Conservation (phyloP, 208 protist genomes). For the Herpetomonas samuelpessoai region DNA sequence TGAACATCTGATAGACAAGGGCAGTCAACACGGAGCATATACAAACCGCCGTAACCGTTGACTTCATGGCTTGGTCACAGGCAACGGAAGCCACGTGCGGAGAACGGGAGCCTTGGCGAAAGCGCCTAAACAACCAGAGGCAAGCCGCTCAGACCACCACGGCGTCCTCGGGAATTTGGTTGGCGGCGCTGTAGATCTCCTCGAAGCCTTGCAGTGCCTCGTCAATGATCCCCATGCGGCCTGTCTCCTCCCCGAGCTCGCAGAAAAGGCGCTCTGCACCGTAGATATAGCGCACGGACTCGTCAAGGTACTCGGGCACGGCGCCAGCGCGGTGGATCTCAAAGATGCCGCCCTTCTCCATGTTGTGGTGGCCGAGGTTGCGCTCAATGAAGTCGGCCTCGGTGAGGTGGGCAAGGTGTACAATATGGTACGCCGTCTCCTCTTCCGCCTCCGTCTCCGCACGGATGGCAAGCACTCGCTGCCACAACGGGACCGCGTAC, state of each 20-base stretch:
- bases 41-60: too few relatives aligned
- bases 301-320: slow-evolving; percentile 25
- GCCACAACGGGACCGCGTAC: slow-evolving; percentile 54
- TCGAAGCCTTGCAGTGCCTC: slow-evolving; percentile 10
- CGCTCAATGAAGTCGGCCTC: slow-evolving; percentile 42
- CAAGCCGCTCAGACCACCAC: too few relatives aligned
- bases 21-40: too few relatives aligned
- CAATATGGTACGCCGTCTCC: slow-evolving; percentile 44
- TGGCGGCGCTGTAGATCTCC: background rate
- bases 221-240: slow-evolving; percentile 64
- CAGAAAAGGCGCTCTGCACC: slow-evolving; percentile 39
- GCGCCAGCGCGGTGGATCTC: background rate
- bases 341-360: slow-evolving; percentile 16
- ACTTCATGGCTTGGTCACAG: too few relatives aligned
- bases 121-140: too few relatives aligned
- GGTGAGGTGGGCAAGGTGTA: slow-evolving; percentile 38
- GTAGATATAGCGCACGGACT: slow-evolving; percentile 52
- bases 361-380: slow-evolving; percentile 29
- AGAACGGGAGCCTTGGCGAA: too few relatives aligned
- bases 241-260: slow-evolving; percentile 48
- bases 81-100: too few relatives aligned
- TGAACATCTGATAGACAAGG: too few relatives aligned
- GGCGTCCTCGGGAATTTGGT: background rate
- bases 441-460: slow-evolving; percentile 70
- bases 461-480: slow-evolving; percentile 57